phyloP scores from a whole-genome alignment of 805 yeast species.

The Metschnikowia hibisci region DNA sequence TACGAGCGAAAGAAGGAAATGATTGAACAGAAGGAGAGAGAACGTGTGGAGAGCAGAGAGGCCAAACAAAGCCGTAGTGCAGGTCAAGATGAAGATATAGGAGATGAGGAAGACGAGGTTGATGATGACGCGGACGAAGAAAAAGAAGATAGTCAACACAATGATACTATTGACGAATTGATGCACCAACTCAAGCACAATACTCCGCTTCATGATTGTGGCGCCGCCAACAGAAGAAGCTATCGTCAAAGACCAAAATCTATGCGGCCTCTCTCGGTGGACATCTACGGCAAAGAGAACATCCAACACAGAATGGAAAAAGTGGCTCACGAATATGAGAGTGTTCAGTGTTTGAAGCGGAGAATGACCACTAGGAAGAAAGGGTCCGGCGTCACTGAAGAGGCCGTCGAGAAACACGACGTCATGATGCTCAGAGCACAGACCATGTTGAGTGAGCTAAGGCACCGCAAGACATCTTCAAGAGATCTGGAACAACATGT shows the following conservation, averaged over 20 bases:
- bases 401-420: conserved; percentile 8
- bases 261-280: conserved; percentile 4
- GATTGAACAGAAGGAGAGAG: conserved; percentile 24
- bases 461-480: conserved; percentile 14
- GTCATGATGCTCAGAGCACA: conserved; percentile 36
- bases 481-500: background rate
- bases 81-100: conserved; percentile 13
- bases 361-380: conserved; percentile 35
- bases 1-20: conserved; percentile 35
- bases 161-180: conserved; percentile 17
- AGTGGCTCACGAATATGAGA: conserved; percentile 26
- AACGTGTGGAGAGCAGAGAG: conserved; percentile 16
- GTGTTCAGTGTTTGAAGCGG: conserved; percentile 35
- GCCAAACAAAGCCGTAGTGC: conserved; percentile 3
- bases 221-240: background rate
- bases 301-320: conserved; percentile 6
- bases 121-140: conserved; percentile 12
- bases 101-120: conserved; percentile 9
- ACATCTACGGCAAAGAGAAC: conserved; percentile 4
- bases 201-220: conserved; percentile 1
- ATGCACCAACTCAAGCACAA: conserved; percentile 14
- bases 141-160: conserved; percentile 18
- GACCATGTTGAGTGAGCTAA: conserved; percentile 35
- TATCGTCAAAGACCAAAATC: background rate
- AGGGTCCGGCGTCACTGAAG: conserved; percentile 20